These are phyloP conservation scores for Hyphopichia pseudoburtonii DNA, from an alignment of 1,139 yeast genomes.

Conservation along the genomic window DNA sequence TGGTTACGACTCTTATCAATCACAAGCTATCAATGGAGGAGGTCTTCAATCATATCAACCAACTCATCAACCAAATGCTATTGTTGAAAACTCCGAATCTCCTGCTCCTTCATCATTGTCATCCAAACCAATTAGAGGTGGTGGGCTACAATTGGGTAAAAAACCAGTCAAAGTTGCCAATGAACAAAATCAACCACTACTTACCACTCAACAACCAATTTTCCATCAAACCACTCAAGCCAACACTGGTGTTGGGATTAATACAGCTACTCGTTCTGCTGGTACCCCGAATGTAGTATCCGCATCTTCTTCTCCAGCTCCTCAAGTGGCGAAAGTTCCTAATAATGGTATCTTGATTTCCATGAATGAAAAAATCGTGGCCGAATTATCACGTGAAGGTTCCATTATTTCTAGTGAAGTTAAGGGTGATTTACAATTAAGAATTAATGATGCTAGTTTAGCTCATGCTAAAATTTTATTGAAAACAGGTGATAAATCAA, in stretches of 20 bases:
- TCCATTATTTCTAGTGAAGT: conserved; percentile 70
- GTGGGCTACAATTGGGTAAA: conserved; percentile 83
- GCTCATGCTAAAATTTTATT: conserved; percentile 67
- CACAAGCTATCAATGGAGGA: conserved; percentile 11
- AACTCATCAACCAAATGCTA: conserved; percentile 35
- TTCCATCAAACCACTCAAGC: conserved; percentile 18
- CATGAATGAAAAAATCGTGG: conserved; percentile 74
- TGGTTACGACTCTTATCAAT: conserved; percentile 25
- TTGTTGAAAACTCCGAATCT: conserved; percentile 17
- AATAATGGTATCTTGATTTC: conserved; percentile 81
- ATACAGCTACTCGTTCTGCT: not conserved
- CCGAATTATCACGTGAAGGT: conserved; percentile 84
- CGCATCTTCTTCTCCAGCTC: conserved; percentile 25
- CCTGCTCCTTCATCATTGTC: conserved; percentile 11
- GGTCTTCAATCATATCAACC: conserved; percentile 21
- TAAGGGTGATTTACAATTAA: conserved; percentile 87
- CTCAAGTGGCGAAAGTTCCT: conserved; percentile 33
- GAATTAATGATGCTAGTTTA: conserved; percentile 72
- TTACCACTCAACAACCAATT: conserved; percentile 25
- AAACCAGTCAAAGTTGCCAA: conserved; percentile 37
- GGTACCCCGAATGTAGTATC: conserved; percentile 13
- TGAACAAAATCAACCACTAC: conserved; percentile 47
- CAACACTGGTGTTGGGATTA: conserved; percentile 14
- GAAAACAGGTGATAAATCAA: conserved; percentile 43
- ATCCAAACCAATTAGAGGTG: conserved; percentile 44